phyloP scores from a whole-genome alignment of 257 asterid species.

The Fraxinus cuspidata region DNA sequence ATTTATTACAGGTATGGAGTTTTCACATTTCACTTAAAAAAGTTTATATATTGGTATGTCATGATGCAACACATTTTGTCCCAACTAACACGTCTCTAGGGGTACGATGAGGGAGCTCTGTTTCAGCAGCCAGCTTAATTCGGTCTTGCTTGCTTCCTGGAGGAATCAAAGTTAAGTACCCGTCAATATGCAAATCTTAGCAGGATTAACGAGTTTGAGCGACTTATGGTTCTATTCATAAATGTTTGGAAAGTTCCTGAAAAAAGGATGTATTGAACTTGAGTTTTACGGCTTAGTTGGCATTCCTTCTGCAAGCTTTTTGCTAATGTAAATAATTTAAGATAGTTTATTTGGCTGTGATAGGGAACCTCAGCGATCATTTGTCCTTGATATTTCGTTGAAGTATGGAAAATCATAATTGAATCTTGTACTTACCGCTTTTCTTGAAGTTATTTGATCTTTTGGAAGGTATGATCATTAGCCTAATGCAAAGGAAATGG shows the following conservation, averaged over 20 bases:
- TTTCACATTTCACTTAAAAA: neutral
- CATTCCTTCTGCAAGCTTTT: neutral
- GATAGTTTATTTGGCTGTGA: constrained; percentile 4
- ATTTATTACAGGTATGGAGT: neutral
- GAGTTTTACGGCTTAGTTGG: neutral
- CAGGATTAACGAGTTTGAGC: neutral
- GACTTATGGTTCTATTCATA: neutral
- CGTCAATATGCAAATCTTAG: neutral
- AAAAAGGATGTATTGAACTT: neutral
- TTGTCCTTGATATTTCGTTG: neutral
- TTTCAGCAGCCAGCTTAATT: neutral
- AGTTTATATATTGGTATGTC: neutral
- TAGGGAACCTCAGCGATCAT: too few relatives aligned
- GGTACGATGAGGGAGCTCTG: neutral
- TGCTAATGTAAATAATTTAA: constrained; percentile 24
- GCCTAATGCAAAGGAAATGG: neutral
- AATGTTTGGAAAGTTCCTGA: neutral
- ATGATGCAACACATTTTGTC: neutral
- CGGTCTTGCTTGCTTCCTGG: neutral
- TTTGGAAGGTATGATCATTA: neutral
- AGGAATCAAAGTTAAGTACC: neutral
- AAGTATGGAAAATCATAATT: neutral
- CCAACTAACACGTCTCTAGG: neutral
- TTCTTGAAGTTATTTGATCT: neutral
- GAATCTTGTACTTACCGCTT: neutral